Evolutionary conservation across 1,284 basidiomycete genomes (phyloP), one percentile per base, ranked within the genome.

Genomic region (Phellopilus nigrolimitatus): DNA sequence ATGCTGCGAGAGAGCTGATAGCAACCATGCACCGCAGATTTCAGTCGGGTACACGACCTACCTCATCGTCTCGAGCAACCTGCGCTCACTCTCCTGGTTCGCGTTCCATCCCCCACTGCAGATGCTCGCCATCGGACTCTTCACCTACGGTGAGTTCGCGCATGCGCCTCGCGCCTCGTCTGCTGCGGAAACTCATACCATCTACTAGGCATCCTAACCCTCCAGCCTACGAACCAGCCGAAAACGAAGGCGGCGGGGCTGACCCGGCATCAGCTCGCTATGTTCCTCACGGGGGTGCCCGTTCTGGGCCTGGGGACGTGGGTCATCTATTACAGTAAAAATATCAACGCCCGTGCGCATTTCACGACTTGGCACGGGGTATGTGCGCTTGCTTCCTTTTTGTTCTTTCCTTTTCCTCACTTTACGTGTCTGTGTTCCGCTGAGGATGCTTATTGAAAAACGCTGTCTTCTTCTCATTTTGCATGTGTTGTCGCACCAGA

Each of bases 341-440:
- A 60, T 25, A 51, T 70, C 0, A 64, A 72, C 44, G 66, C 59
- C 8, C 69, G 68, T 3, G 51, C 68, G 0, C 86, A 88, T 60
- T 80, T 85, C 54, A 72, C 70, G 2, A 74, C 77, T 10, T 85
- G 81, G 84, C 87, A 88, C 62, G 80, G 76, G 4, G 83, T 87
- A 64, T 59, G 77, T 68, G 3, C n/a, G n/a, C n/a, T n/a, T n/a
- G n/a, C n/a, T n/a, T 44, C 48, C 19, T 25, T 17, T n/a, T 38
- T 31, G 3, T 17, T 28, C 19, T 15, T 40, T 4, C 10, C 15
- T 25, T 34, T 27, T 44, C 47, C 24, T 10, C 41, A 6, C 22
- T 25, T 17, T 48, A 31, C 10, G 42, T 37, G 34, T 46, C 48
- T 21, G 9, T 25, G 27, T 28, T 22, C 27, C 25, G 42, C 15